Evolutionary conservation across 2,329 filamentous ascomycete genomes (phyloP).

Genomic region (Zymoseptoria pseudotritici): DNA sequence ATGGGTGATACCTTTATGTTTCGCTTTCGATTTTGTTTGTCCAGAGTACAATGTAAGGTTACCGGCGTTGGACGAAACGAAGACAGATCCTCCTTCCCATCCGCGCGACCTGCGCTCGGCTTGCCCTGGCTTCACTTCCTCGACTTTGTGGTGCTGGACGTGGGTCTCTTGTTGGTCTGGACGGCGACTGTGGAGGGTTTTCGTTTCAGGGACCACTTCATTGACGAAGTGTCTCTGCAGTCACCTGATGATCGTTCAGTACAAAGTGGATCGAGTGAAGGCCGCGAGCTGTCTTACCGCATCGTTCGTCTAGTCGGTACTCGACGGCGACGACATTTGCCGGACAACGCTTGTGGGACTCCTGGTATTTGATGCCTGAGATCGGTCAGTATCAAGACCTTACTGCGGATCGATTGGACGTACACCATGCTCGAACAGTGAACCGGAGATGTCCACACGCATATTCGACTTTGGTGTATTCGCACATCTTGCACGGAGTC

Average conservation of each 20-base stretch:
- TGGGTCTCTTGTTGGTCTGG: slow-evolving; percentile 7
- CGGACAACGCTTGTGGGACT: slow-evolving; percentile 49
- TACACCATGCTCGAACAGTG: slow-evolving; percentile 50
- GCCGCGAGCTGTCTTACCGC: slow-evolving; percentile 30
- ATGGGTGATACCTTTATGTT: background rate
- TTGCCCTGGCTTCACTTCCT: background rate
- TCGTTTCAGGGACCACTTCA: slow-evolving; percentile 14
- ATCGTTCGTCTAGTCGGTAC: slow-evolving; percentile 42
- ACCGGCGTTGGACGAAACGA: background rate
- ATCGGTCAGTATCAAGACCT: slow-evolving; percentile 1
- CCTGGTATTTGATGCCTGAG: slow-evolving; percentile 39
- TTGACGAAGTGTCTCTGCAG: slow-evolving; percentile 12
- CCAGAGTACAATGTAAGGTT: background rate
- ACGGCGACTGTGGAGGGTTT: slow-evolving; percentile 9
- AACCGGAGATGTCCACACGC: slow-evolving; percentile 49
- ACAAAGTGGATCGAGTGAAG: background rate
- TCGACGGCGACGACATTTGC: slow-evolving; percentile 49
- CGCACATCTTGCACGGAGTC: slow-evolving; percentile 38
- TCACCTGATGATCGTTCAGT: slow-evolving; percentile 11
- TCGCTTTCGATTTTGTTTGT: background rate
- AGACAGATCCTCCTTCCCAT: background rate
- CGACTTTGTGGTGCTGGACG: background rate
- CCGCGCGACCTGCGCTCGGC: background rate
- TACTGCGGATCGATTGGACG: slow-evolving; percentile 8
- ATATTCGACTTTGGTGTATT: slow-evolving; percentile 53